Conservation (phyloP, 768 basidiomycete genomes). For the Cystobasidium onofrii region DNA sequence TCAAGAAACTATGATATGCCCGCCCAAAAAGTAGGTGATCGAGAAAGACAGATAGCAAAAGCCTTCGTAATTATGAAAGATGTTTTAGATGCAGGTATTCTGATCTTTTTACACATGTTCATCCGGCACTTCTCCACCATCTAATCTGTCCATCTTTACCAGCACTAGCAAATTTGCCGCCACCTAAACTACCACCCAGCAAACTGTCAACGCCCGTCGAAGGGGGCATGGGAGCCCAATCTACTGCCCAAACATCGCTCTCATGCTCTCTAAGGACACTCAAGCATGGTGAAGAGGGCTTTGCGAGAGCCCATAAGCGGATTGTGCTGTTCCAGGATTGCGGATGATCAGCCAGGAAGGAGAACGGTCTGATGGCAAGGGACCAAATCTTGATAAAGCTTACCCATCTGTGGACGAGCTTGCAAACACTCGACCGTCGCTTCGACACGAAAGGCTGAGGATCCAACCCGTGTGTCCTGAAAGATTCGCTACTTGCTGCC, state of each 20-base stretch:
- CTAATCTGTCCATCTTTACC: constrained; percentile 26
- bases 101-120: background rate
- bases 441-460: background rate
- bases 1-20: no score
- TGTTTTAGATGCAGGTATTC: background rate
- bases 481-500: constrained; percentile 28
- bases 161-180: constrained; percentile 20
- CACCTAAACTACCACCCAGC: constrained; percentile 8
- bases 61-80: background rate
- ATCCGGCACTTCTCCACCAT: constrained; percentile 30
- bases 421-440: constrained; percentile 22
- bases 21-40: background rate
- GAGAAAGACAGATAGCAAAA: background rate
- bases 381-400: no score
- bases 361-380: no score
- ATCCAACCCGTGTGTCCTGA: constrained; percentile 26
- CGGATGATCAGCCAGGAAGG: no score
- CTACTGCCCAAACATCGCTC: constrained; percentile 24
- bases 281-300: background rate
- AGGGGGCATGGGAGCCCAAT: constrained; percentile 27
- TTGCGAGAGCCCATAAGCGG: constrained; percentile 12
- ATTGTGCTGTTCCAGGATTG: no score
- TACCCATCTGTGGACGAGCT: constrained; percentile 30
- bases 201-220: constrained; percentile 2
- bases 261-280: constrained; percentile 27